Percentiles rank a stretch among this genome's conserved stretches.
Conservation (phyloP, 164 flowering plant genomes). For the Berberis thunbergii region DNA sequence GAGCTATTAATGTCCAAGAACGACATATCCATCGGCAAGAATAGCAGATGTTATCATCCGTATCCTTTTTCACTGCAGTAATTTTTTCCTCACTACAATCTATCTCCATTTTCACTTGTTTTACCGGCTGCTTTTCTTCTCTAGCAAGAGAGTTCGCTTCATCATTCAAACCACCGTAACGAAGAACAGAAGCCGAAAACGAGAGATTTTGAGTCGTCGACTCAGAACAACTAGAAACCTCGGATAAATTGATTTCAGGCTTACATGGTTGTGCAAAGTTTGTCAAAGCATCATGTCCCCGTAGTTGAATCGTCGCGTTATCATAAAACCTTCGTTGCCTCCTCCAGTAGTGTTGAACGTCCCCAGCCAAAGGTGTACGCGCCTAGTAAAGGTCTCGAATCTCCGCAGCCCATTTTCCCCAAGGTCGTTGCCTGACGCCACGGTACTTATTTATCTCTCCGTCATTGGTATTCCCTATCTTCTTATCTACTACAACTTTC, state of each 20-base stretch:
- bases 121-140: not conserved
- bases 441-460: slow-evolving; percentile 42
- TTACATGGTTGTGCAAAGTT: slow-evolving; percentile 31
- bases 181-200: slow-evolving; percentile 66
- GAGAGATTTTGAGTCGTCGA: slow-evolving; percentile 26
- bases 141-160: slow-evolving; percentile 5
- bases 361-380: slow-evolving; percentile 75
- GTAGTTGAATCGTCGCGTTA: slow-evolving; percentile 65
- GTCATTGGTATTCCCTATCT: not conserved
- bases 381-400: slow-evolving; percentile 64
- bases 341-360: slow-evolving; percentile 84
- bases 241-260: slow-evolving; percentile 11
- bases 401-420: slow-evolving; percentile 99
- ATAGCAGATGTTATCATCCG: slow-evolving; percentile 9
- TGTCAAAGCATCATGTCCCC: slow-evolving; percentile 77
- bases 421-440: slow-evolving; percentile 78
- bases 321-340: slow-evolving; percentile 84
- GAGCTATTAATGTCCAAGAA: slow-evolving; percentile 13
- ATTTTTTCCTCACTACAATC: slow-evolving; percentile 12
- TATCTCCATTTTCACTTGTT: not conserved
- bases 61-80: not conserved
- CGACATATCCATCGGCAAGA: slow-evolving; percentile 24
- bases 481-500: not conserved
- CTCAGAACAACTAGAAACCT: slow-evolving; percentile 32
- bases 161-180: slow-evolving; percentile 11